Evolutionary conservation across 2,329 filamentous ascomycete genomes (phyloP), one percentile per base, ranked within the genome.

Genomic region (Colletotrichum musicola): DNA sequence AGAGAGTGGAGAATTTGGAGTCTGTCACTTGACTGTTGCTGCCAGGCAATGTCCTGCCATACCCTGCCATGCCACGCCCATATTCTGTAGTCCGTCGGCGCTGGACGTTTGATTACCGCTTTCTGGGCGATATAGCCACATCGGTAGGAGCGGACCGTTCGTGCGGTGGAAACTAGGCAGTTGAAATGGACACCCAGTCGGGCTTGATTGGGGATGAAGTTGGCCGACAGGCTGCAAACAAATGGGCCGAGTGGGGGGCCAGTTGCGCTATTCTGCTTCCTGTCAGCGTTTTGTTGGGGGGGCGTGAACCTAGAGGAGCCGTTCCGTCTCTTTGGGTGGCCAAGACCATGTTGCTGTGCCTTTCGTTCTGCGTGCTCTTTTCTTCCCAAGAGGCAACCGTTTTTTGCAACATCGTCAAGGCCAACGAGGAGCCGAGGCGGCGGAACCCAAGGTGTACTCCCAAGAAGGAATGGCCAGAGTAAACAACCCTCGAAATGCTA

Each of bases 91-190:
- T 62, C 49, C 68, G 70, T 55, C 65, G 61, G 59, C 46, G 57
- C 72, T 71, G 70, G 71, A 44, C 64, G 53, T 69, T 75, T 75
- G 74, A 75, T 75, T 75, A 71, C 72, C 67, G 72, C 68, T 70
- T 74, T 68, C 69, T 73, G 74, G 75, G 73, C 72, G 62, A 76
- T 76, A 78, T 76, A 75, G 77, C 74, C 77, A 80, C 72, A 72
- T 77, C 81, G 81, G 81, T 77, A 79, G 74, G 76, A 72, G 75
- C 81, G 81, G 81, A 79, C 81, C 81, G 81, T 75, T 71, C 73
- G 77, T 76, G 80, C 80, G 78, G 75, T 73, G 62, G 71, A 71
- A 64, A 71, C 68, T 54, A 62, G 40, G 40, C 42, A 71, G 62
- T 57, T 62, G 46, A 64, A 64, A 60, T 64, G 71, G 68, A 54